These are phyloP conservation scores for Balakata baccata DNA, from an alignment of 345 rosid genomes.

Conservation along the genomic window DNA sequence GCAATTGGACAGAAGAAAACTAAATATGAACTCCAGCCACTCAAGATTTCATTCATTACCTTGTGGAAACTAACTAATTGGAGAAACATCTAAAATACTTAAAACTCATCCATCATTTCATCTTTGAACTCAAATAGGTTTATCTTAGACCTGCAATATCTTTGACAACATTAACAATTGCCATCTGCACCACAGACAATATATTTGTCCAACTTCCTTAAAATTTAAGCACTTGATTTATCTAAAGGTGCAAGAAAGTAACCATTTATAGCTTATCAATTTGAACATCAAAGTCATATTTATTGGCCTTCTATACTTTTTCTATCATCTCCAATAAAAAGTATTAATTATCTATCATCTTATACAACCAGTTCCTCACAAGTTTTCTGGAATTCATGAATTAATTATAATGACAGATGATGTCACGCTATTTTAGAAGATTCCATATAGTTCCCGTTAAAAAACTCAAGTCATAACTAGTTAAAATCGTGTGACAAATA, in stretches of 20 bases:
- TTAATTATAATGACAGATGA: not conserved
- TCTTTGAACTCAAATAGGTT: too few relatives aligned
- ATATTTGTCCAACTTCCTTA: too few relatives aligned
- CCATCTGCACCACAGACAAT: too few relatives aligned
- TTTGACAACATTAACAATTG: too few relatives aligned
- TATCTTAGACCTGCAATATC: too few relatives aligned
- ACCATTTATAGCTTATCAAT: too few relatives aligned
- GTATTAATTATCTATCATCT: not conserved
- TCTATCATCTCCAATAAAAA: not conserved
- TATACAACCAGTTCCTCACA: not conserved
- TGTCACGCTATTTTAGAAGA: not conserved
- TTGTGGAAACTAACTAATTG: not conserved
- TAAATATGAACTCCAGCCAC: not conserved
- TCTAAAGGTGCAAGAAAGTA: too few relatives aligned
- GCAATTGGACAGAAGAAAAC: not conserved
- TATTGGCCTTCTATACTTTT: too few relatives aligned
- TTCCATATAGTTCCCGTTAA: not conserved
- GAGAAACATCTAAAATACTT: too few relatives aligned
- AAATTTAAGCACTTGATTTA: too few relatives aligned
- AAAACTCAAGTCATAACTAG: not conserved
- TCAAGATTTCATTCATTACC: not conserved
- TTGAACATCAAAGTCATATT: too few relatives aligned
- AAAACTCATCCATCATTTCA: too few relatives aligned
- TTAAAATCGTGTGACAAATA: not conserved
- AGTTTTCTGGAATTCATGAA: not conserved